phyloP scores from a whole-genome alignment of 2,329 filamentous ascomycete species.

The Calonectria hawksworthii region DNA sequence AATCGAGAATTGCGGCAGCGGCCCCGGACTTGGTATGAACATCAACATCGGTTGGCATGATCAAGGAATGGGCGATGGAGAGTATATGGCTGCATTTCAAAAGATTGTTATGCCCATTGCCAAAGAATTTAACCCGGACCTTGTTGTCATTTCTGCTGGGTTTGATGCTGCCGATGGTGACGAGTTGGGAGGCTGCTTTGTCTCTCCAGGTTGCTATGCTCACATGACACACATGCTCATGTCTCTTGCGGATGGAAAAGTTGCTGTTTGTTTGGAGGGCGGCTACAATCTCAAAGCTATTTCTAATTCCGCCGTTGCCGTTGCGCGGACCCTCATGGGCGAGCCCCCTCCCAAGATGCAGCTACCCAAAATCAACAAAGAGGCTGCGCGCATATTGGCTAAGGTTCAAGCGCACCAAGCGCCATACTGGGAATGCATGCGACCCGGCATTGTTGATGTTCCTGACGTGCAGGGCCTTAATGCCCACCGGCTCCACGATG shows the following conservation, averaged over 20 bases:
- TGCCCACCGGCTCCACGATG: slow-evolving; percentile 79
- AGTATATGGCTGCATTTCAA: slow-evolving; percentile 97
- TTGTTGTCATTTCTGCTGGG: slow-evolving; percentile 95
- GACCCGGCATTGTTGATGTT: slow-evolving; percentile 73
- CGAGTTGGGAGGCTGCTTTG: slow-evolving; percentile 91
- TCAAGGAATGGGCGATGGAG: slow-evolving; percentile 92
- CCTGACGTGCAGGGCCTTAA: slow-evolving; percentile 65
- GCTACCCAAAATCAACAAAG: slow-evolving; percentile 69
- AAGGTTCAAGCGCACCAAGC: slow-evolving; percentile 73
- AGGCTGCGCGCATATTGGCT: slow-evolving; percentile 69
- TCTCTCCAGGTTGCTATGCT: slow-evolving; percentile 91
- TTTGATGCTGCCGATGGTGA: slow-evolving; percentile 97
- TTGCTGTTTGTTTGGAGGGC: slow-evolving; percentile 94
- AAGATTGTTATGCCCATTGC: slow-evolving; percentile 97
- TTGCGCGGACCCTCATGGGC: slow-evolving; percentile 94
- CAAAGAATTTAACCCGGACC: slow-evolving; percentile 90
- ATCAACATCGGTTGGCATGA: slow-evolving; percentile 78
- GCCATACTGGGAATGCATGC: slow-evolving; percentile 90
- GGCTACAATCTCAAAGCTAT: slow-evolving; percentile 96
- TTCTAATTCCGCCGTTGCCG: slow-evolving; percentile 90
- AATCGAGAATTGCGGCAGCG: slow-evolving; percentile 70
- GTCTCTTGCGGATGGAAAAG: slow-evolving; percentile 89
- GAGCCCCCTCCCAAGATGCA: slow-evolving; percentile 81
- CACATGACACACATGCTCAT: slow-evolving; percentile 99
- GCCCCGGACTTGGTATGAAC: slow-evolving; percentile 70